Evolutionary conservation across 371 early-diverging fungal species (phyloP).

Genomic region (Gilbertella persicaria): DNA sequence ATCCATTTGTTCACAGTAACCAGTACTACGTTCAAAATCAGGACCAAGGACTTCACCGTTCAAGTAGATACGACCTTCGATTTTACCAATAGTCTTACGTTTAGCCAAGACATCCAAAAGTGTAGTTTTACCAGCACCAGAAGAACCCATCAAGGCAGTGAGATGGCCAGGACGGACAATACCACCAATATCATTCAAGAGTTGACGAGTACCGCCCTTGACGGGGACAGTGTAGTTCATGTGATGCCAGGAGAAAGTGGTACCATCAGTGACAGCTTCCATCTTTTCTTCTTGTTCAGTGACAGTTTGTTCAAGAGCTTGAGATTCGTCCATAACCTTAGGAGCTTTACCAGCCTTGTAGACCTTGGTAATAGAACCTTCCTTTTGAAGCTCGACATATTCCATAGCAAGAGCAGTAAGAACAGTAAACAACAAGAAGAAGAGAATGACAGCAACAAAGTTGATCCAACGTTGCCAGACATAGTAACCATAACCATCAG

Average conservation of each 20-base stretch:
- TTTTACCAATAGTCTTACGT: constrained; percentile 78
- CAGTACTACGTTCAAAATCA: constrained; percentile 74
- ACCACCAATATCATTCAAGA: constrained; percentile 56
- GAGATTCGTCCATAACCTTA: constrained; percentile 25
- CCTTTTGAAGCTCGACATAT: constrained; percentile 51
- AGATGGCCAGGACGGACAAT: constrained; percentile 64
- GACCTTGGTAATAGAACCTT: constrained; percentile 58
- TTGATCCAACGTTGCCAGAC: constrained; percentile 58
- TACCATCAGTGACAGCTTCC: constrained; percentile 49
- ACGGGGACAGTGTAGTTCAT: constrained; percentile 61
- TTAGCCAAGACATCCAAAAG: constrained; percentile 81
- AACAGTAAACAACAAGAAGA: constrained; percentile 56
- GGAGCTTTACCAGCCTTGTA: constrained; percentile 50
- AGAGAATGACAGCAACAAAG: constrained; percentile 59
- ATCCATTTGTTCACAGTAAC: constrained; percentile 86
- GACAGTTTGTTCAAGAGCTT: constrained; percentile 19
- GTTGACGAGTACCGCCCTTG: constrained; percentile 55
- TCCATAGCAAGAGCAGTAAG: constrained; percentile 59
- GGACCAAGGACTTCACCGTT: constrained; percentile 53
- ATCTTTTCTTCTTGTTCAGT: constrained; percentile 28
- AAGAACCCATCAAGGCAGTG: constrained; percentile 85
- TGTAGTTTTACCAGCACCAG: constrained; percentile 91
- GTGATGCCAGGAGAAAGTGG: constrained; percentile 61
- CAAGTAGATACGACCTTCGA: constrained; percentile 75
- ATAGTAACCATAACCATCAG: constrained; percentile 34